Evolutionary conservation across 345 rosid species (phyloP).

Genomic region (Citrus reticulata): DNA sequence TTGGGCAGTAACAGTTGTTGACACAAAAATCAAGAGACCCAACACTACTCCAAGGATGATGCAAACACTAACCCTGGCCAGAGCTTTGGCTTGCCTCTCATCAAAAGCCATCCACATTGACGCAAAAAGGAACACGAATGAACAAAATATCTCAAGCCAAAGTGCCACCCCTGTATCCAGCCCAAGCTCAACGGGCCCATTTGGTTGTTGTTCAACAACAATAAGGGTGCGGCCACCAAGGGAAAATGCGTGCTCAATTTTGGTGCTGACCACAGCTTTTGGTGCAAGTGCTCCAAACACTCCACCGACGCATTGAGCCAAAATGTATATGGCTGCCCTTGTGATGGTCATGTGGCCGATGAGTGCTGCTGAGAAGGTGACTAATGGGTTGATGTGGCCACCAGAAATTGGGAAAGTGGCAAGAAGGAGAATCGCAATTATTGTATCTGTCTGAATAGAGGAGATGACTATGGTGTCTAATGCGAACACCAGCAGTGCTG

Average conservation of each 20-base stretch:
- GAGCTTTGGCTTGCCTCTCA: constrained; percentile 23
- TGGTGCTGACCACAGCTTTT: neutral
- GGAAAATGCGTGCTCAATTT: constrained; percentile 1
- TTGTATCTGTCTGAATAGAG: constrained; percentile 15
- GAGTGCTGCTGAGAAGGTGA: constrained; percentile 30
- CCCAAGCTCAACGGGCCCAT: constrained; percentile 21
- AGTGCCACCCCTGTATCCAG: constrained; percentile 16
- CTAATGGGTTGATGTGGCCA: constrained; percentile 39
- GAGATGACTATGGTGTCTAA: constrained; percentile 34
- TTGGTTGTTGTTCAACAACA: constrained; percentile 16
- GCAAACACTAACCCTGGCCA: constrained; percentile 32
- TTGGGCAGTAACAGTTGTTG: constrained; percentile 32
- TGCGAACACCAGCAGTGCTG: constrained; percentile 21
- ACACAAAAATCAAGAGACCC: constrained; percentile 36
- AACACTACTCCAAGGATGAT: constrained; percentile 24
- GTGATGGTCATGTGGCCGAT: constrained; percentile 12
- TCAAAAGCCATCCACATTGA: constrained; percentile 47
- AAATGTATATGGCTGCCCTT: neutral
- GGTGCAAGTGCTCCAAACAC: neutral
- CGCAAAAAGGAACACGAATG: constrained; percentile 33
- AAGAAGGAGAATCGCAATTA: constrained; percentile 13
- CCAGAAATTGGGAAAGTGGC: constrained; percentile 38
- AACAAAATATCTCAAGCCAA: constrained; percentile 34
- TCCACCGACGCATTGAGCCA: neutral
- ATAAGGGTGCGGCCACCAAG: constrained; percentile 29